A percentile compares a stretch with the other conserved stretches of the same genome.
Conservation (phyloP, 805 yeast species). For the Candida ovalis region DNA sequence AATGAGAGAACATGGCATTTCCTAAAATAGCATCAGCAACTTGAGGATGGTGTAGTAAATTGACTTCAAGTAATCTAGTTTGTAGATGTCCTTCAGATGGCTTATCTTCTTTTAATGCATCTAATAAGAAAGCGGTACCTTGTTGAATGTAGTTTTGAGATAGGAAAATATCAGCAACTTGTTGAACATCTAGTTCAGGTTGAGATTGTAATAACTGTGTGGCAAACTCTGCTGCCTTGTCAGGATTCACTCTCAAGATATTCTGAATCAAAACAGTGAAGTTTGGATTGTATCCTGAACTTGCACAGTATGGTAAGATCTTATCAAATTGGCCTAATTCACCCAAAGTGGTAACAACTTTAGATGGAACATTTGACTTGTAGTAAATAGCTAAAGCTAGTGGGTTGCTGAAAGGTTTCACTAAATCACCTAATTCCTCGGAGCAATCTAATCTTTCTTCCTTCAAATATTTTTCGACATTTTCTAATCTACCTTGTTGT, state of each 20-base stretch:
- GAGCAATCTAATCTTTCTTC: slow-evolving; percentile 92
- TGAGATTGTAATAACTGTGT: slow-evolving; percentile 65
- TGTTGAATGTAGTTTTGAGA: slow-evolving; percentile 94
- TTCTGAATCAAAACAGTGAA: slow-evolving; percentile 86
- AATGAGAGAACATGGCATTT: slow-evolving; percentile 91
- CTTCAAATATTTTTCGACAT: slow-evolving; percentile 93
- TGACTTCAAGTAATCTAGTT: slow-evolving; percentile 89
- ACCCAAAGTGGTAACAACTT: slow-evolving; percentile 88
- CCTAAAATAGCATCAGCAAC: slow-evolving; percentile 99
- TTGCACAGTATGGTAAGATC: slow-evolving; percentile 89
- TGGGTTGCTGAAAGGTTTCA: slow-evolving; percentile 80
- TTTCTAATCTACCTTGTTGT: slow-evolving; percentile 89
- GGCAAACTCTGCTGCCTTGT: slow-evolving; percentile 96
- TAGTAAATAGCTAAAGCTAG: slow-evolving; percentile 89
- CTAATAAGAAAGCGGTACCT: slow-evolving; percentile 95
- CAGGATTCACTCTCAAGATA: slow-evolving; percentile 91
- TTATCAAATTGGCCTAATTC: slow-evolving; percentile 96
- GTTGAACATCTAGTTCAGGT: slow-evolving; percentile 75
- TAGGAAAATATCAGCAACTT: slow-evolving; percentile 88
- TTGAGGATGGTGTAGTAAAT: slow-evolving; percentile 94
- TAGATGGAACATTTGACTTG: slow-evolving; percentile 76
- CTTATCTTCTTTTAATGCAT: slow-evolving; percentile 88
- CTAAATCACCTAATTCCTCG: slow-evolving; percentile 97
- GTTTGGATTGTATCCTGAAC: slow-evolving; percentile 85
- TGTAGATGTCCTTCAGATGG: slow-evolving; percentile 96